Evolutionary conservation across 1,139 yeast species (phyloP).

Genomic region (Protomyces arabidopsidicola): DNA sequence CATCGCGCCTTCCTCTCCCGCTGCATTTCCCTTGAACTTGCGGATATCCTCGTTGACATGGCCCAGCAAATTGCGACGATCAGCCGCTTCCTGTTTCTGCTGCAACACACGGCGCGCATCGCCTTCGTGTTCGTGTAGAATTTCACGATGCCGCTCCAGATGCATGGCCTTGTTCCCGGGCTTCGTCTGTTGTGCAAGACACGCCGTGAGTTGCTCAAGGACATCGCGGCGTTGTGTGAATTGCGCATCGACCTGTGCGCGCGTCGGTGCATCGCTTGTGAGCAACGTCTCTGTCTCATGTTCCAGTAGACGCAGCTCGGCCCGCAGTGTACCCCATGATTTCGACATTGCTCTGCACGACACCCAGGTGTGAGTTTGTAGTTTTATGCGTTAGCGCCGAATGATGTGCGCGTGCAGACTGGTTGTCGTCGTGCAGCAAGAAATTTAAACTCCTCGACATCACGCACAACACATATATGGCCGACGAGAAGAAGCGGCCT

Average conservation of each 20-base stretch:
- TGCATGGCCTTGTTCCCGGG: slow-evolving; percentile 68
- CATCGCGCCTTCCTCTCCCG: slow-evolving; percentile 59
- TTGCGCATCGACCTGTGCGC: neutral
- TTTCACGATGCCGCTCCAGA: slow-evolving; percentile 74
- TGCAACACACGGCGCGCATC: slow-evolving; percentile 58
- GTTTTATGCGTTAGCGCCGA: too few species aligned
- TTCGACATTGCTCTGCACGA: slow-evolving; percentile 23
- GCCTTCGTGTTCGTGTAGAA: slow-evolving; percentile 61
- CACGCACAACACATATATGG: neutral
- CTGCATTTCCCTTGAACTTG: slow-evolving; percentile 36
- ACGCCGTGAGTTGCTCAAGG: slow-evolving; percentile 42
- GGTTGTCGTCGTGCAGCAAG: too few species aligned
- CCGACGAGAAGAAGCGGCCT: slow-evolving; percentile 10
- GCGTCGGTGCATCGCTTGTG: slow-evolving; percentile 1
- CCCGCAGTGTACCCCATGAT: slow-evolving; percentile 50
- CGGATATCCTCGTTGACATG: slow-evolving; percentile 75
- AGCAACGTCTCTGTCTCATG: slow-evolving; percentile 52
- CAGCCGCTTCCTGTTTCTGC: slow-evolving; percentile 66
- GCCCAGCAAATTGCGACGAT: slow-evolving; percentile 64
- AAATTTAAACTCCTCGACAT: too few species aligned
- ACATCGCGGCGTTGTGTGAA: slow-evolving; percentile 43
- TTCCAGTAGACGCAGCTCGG: slow-evolving; percentile 55
- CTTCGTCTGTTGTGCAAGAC: slow-evolving; percentile 56
- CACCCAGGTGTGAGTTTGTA: too few species aligned
- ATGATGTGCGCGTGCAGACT: too few species aligned